Evolutionary conservation across 345 rosid genomes (phyloP), one percentile per base, ranked within the genome.

Genomic region (Geranium rotundifolium): DNA sequence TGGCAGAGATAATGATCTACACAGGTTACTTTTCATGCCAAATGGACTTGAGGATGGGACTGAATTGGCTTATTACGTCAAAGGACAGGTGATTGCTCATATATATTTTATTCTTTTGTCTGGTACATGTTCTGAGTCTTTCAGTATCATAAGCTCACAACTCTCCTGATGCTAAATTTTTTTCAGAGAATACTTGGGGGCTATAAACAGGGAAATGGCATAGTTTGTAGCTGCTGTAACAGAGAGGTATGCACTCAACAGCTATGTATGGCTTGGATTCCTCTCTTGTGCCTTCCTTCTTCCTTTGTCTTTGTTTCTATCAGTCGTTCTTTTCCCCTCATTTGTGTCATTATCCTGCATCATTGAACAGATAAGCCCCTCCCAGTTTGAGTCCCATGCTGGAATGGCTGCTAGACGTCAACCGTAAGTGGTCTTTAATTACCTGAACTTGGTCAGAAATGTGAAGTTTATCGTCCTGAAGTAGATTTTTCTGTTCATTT

Each of bases 321-420:
- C 27, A 23, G 54, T 37, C 55, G 41, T 62, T 59, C 29, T 39
- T 30, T 66, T 37, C 50, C 58, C 65, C 18, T 56, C 52, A 65
- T 57, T 20, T 60, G 58, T 55, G 29, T 16, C 29, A 5, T 54
- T 34, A 8, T 13, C 62, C 72, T 58, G 27, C 27, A 68, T 15
- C 18, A 31, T 17, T 62, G 70, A 67, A 76, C 88, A 95, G 99
- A 75, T 95, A 61, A 95, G 99, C 66, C 99, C 99, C 66, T 95
- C 99, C 1, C 99, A 95, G 68, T 95, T 95, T 72, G 99, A 95
- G 79, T 84, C 99, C 19, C 99, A 95, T 82, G 97, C 97, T 82
- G 99, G 99, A 78, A 90, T 90, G 99, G 89, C 99, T 71, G 95
- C 80, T 62, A 90, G 97, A 74, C 88, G 97, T 68, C 99, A 90